Base-by-base conservation (phyloP, 371 early-diverging fungal species). In the Batkoa obscura region DNA sequence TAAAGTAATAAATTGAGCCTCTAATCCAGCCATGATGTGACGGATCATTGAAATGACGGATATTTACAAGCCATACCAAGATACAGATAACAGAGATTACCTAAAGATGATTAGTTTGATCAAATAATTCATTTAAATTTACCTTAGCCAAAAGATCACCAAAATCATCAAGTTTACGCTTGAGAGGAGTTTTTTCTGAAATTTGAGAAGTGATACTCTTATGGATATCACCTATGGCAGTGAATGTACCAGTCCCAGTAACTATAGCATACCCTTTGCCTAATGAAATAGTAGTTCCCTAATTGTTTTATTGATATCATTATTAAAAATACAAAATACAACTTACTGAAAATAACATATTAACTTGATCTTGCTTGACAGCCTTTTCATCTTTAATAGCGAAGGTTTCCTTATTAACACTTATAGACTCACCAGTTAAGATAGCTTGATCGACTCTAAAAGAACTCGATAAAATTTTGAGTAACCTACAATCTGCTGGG, bases 401-500 rank as follows among this genome's bases (percentile, higher is more conserved):
- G 1, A 64, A 70, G 0, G 73, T 62, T 31, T 79, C 75, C 68
- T 97, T 97, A 69, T 73, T 73, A 9, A 98, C 93, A 59, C 86
- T 82, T 38, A 83, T 83, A n/a, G 90, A 82, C 66, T 98, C 99
- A 57, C 99, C 99, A 10, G 98, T 98, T 50, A 98, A 71, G 38
- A 96, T 72, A 47, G 97, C 82, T 65, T 97, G 96, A 69, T 98
- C 98, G 39, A 90, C 71, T 60, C 84, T 82, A 68, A 98, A 83
- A 6, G 84, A 73, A 58, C 85, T 81, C 13, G 89, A 81, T 60
- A 67, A 58, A 52, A 96, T 73, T 15, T 74, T 65, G 5, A 95
- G 41, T 35, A 98, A 62, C 50, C 98, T 82, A 60, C 81, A 80
- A 65, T 98, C 98, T 33, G 98, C 98, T 30, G 98, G 97, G 36